Percentiles rank a stretch among this genome's conserved stretches.
These are phyloP conservation scores for Anaeromyces robustus DNA, from an alignment of 192 early-diverging fungal genomes.

Conservation along the genomic window DNA sequence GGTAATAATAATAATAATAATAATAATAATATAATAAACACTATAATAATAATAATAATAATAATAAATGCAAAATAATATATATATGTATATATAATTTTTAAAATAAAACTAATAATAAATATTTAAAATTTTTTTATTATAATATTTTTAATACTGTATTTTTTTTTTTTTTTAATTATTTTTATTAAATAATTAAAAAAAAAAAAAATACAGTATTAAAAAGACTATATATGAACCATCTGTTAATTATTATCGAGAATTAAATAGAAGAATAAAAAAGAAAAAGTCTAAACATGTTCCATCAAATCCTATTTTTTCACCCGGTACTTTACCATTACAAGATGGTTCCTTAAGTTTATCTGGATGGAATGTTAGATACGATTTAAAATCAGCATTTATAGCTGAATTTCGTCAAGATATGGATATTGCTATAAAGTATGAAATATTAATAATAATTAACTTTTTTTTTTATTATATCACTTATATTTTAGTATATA, in stretches of 20 bases:
- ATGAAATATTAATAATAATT: background rate
- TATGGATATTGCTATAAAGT: conserved; percentile 26
- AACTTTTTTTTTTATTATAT: too few relatives aligned
- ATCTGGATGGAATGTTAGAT: conserved; percentile 61
- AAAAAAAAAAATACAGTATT: conserved; percentile 18
- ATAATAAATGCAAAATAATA: too few relatives aligned
- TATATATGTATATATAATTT: too few relatives aligned
- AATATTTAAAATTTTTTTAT: too few relatives aligned
- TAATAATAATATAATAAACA: conserved; percentile 16
- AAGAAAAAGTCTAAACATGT: conserved; percentile 52
- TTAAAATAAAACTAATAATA: too few relatives aligned
- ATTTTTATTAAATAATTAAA: too few relatives aligned
- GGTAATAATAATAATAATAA: conserved; percentile 45
- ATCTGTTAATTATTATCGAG: conserved; percentile 56
- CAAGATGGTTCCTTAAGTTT: conserved; percentile 19
- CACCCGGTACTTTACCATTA: conserved; percentile 4
- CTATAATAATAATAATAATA: too few relatives aligned
- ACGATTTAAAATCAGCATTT: conserved; percentile 54
- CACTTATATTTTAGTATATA: background rate
- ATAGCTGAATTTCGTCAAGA: conserved; percentile 39
- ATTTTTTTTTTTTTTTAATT: too few relatives aligned
- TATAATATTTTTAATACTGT: too few relatives aligned
- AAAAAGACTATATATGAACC: conserved; percentile 51
- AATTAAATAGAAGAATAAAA: conserved; percentile 53
- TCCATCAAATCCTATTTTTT: conserved; percentile 14